Percentiles rank a stretch among this genome's conserved stretches.
These are phyloP conservation scores for Mrakiaceae sp. DNA, from an alignment of 1,284 basidiomycete species.

Conservation along the genomic window DNA sequence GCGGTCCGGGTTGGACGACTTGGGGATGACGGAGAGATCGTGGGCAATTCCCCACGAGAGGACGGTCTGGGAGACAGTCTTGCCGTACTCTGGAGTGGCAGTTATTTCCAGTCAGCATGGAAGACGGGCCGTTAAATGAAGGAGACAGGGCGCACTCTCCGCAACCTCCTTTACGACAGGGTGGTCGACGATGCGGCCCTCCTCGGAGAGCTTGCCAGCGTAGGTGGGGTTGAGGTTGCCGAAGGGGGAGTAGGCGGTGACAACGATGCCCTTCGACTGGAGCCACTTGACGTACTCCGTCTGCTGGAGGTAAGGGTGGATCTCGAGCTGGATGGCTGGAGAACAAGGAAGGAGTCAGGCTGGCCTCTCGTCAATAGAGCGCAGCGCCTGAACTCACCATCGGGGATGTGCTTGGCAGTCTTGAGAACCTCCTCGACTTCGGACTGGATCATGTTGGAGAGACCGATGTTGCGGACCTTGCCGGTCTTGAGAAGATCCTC, in stretches of 20 bases:
- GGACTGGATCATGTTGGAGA: constrained; percentile 24
- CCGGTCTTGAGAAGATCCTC: constrained; percentile 44
- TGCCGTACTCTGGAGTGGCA: constrained; percentile 17
- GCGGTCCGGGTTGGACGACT: constrained; percentile 30
- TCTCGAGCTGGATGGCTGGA: constrained; percentile 4
- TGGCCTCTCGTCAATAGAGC: background rate
- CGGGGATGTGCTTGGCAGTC: constrained; percentile 21
- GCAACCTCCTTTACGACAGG: constrained; percentile 30
- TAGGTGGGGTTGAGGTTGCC: constrained; percentile 29
- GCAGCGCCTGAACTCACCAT: constrained; percentile 11
- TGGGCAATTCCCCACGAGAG: constrained; percentile 35
- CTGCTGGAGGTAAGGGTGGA: constrained; percentile 21
- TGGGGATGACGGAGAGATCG: constrained; percentile 34
- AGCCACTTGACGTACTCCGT: constrained; percentile 20
- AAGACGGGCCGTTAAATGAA: background rate
- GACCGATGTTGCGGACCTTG: constrained; percentile 43
- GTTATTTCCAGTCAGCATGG: background rate
- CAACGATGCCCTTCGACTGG: constrained; percentile 21
- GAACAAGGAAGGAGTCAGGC: background rate
- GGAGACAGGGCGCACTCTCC: constrained; percentile 23
- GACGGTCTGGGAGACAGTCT: constrained; percentile 31
- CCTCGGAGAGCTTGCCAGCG: constrained; percentile 15
- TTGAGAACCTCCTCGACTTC: constrained; percentile 21
- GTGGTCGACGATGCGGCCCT: constrained; percentile 25
- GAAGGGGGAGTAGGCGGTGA: constrained; percentile 36